Conservation (phyloP, 352 stramenopile species). For the Hyphochytrium catenoides region DNA sequence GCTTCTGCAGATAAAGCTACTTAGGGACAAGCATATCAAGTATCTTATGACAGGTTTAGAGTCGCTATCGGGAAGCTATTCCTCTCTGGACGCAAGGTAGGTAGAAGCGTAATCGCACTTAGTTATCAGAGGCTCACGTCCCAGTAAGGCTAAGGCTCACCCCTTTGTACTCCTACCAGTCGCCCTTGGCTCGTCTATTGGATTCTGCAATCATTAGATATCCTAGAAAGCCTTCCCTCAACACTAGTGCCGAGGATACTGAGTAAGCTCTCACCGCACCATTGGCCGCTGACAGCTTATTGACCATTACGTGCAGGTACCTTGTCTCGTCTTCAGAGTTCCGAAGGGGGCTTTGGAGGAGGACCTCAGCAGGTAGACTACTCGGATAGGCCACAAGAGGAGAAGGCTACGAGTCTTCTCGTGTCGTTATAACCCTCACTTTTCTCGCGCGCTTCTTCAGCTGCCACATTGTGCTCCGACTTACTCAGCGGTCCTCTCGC, state of each 20-base stretch:
- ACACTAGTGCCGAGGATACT: constrained; percentile 1
- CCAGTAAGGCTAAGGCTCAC: not conserved
- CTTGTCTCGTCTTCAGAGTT: constrained; percentile 10
- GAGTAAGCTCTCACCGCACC: not conserved
- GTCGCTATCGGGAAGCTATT: constrained; percentile 44
- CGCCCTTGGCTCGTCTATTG: constrained; percentile 95
- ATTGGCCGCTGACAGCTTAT: constrained; percentile 4
- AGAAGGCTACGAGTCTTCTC: constrained; percentile 3
- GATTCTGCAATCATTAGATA: constrained; percentile 81
- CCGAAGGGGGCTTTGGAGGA: constrained; percentile 78
- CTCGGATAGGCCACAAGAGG: constrained; percentile 17
- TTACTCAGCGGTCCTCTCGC: constrained; percentile 79
- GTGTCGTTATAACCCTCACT: constrained; percentile 6
- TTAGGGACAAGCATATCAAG: constrained; percentile 49
- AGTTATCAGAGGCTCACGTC: not conserved
- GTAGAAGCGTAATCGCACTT: not conserved
- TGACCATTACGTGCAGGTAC: constrained; percentile 36
- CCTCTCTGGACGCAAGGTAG: constrained; percentile 66
- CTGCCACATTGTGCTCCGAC: constrained; percentile 61
- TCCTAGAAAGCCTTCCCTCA: constrained; percentile 53
- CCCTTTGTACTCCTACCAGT: constrained; percentile 14
- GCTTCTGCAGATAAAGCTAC: too few species aligned
- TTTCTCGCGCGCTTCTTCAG: constrained; percentile 11
- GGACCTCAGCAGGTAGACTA: constrained; percentile 64
- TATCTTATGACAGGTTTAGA: constrained; percentile 46